Conservation (phyloP, 495 filamentous ascomycete species). For the Hypoxylon subgilvum region DNA sequence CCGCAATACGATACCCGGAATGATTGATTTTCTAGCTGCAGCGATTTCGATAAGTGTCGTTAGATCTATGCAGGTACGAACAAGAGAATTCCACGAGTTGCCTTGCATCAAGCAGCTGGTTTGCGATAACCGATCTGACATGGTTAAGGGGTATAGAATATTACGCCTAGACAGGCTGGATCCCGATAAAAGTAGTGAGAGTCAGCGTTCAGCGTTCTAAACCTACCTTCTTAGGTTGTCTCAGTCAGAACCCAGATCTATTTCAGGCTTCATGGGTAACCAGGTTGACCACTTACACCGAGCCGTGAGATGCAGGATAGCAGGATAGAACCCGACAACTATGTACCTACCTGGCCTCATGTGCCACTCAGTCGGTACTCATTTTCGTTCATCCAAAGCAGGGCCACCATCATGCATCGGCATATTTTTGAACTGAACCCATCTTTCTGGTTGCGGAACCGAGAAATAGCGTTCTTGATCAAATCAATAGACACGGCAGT, state of each 20-base stretch:
- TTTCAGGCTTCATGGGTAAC: neutral
- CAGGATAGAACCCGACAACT: neutral
- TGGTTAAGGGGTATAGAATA: neutral
- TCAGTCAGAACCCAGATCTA: conserved; percentile 6
- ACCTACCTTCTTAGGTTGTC: conserved; percentile 14
- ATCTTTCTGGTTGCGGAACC: neutral
- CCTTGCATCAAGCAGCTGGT: conserved; percentile 7
- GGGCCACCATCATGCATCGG: too few species aligned
- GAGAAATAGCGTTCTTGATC: neutral
- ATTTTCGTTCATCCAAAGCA: too few species aligned
- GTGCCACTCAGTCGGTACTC: conserved; percentile 19
- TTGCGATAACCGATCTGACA: conserved; percentile 1
- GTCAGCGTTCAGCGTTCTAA: neutral
- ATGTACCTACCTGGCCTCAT: neutral
- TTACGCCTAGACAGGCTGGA: conserved; percentile 13
- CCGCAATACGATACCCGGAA: neutral
- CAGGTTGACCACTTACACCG: conserved; percentile 15
- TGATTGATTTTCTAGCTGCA: conserved; percentile 12
- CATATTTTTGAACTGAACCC: too few species aligned
- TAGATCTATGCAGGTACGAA: conserved; percentile 32
- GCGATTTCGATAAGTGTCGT: conserved; percentile 5
- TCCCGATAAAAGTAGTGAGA: conserved; percentile 24
- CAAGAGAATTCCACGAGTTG: conserved; percentile 1
- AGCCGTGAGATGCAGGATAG: conserved; percentile 13
- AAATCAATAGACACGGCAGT: neutral